Evolutionary conservation across 2,329 filamentous ascomycete genomes (phyloP).

Genomic region (Myrmaecium sp.): DNA sequence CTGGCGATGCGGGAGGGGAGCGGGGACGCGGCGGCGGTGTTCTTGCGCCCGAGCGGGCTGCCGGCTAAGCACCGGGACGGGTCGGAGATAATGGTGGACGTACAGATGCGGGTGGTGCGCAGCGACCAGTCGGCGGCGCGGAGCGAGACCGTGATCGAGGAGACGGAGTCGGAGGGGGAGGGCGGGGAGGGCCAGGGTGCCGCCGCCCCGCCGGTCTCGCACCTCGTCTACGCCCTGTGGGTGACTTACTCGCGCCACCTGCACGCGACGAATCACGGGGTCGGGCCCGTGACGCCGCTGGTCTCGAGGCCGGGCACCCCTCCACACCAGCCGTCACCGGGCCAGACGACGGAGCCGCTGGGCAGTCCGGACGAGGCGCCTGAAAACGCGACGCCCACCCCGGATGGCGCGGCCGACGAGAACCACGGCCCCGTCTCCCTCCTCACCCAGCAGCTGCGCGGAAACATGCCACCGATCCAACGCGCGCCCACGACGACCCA

Average conservation of each 20-base stretch:
- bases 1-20: conserved; percentile 70
- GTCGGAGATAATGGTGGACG: conserved; percentile 79
- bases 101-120: conserved; percentile 92
- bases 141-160: conserved; percentile 46
- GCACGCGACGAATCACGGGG: conserved; percentile 51
- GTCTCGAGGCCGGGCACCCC: conserved; percentile 52
- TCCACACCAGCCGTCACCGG: conserved; percentile 61
- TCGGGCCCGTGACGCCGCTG: conserved; percentile 46
- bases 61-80: conserved; percentile 80
- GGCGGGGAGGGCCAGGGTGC: conserved; percentile 21
- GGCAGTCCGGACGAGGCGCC: too few species aligned
- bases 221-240: conserved; percentile 84
- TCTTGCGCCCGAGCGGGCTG: conserved; percentile 70
- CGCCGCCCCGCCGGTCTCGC: conserved; percentile 13
- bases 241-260: conserved; percentile 90
- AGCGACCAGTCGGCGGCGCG: conserved; percentile 43
- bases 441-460: conserved; percentile 33
- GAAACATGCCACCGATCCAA: too few species aligned
- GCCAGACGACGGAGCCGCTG: too few species aligned
- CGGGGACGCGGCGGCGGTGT: conserved; percentile 56
- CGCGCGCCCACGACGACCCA: conserved; percentile 5
- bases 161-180: too few species aligned
- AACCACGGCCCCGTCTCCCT: conserved; percentile 27
- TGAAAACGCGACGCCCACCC: too few species aligned
- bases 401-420: too few species aligned